Evolutionary conservation across 768 basidiomycete genomes (phyloP).

Genomic region (Mycena rebaudengoi): DNA sequence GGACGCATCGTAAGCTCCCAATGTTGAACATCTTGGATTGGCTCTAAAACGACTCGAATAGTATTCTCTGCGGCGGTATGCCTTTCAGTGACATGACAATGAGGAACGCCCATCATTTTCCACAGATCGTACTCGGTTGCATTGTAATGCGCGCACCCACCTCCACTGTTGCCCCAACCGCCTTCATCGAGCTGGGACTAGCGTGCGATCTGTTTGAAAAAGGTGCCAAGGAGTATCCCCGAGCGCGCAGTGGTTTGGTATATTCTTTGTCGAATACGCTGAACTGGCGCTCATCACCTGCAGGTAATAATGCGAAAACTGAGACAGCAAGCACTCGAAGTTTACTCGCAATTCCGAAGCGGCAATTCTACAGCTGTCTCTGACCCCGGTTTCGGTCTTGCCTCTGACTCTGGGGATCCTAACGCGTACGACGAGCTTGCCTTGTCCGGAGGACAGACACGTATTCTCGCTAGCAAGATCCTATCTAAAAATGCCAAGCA

Average conservation of each 20-base stretch:
- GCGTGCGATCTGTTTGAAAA: constrained; percentile 72
- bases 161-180: constrained; percentile 72
- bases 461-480: constrained; percentile 68
- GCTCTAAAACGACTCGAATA: too few relatives aligned
- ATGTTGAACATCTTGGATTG: too few relatives aligned
- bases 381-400: constrained; percentile 47
- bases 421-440: constrained; percentile 75
- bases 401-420: constrained; percentile 61
- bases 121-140: constrained; percentile 72
- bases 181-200: constrained; percentile 70
- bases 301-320: constrained; percentile 62
- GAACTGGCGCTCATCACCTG: background rate
- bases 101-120: background rate
- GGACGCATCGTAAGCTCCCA: constrained; percentile 60
- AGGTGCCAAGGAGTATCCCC: constrained; percentile 59
- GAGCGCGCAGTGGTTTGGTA: constrained; percentile 67
- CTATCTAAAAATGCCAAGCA: constrained; percentile 42
- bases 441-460: constrained; percentile 75
- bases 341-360: constrained; percentile 59
- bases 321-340: constrained; percentile 60
- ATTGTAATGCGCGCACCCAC: constrained; percentile 71
- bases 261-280: background rate
- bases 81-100: background rate
- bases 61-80: constrained; percentile 59
- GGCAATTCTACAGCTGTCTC: constrained; percentile 43